Percentiles rank a stretch among this genome's conserved stretches.
These are phyloP conservation scores for Populus hybrid DNA, from an alignment of 441 rosid species.

Conservation along the genomic window DNA sequence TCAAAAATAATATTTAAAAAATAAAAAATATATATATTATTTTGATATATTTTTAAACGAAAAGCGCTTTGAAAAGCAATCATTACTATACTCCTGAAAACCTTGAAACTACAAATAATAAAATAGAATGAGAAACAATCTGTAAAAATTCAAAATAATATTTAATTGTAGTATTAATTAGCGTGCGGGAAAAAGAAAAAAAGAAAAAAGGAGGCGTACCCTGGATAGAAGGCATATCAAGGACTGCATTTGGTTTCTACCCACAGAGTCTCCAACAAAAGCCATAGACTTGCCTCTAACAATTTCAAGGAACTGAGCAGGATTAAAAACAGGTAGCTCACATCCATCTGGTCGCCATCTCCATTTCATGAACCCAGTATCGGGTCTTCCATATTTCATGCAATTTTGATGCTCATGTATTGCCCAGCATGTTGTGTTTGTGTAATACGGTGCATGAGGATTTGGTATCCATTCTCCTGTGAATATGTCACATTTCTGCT, in stretches of 20 bases:
- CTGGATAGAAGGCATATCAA: constrained; percentile 75
- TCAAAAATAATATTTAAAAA: too few species aligned
- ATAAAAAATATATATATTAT: too few species aligned
- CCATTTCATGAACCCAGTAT: constrained; percentile 71
- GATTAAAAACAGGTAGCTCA: constrained; percentile 65
- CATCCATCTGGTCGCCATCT: constrained; percentile 80
- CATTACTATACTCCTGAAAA: too few species aligned
- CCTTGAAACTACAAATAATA: too few species aligned
- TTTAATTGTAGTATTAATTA: too few species aligned
- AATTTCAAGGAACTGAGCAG: constrained; percentile 52
- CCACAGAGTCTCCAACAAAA: constrained; percentile 89
- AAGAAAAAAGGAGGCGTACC: constrained; percentile 30
- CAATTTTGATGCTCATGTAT: constrained; percentile 90
- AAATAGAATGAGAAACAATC: too few species aligned
- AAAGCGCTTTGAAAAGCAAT: too few species aligned
- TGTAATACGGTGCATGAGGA: constrained; percentile 62
- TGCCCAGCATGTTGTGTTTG: constrained; percentile 69
- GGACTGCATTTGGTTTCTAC: constrained; percentile 90
- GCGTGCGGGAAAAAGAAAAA: background rate
- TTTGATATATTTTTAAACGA: too few species aligned
- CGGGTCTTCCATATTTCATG: constrained; percentile 76
- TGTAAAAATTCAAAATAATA: background rate
- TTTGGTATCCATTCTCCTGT: constrained; percentile 67
- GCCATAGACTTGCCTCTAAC: constrained; percentile 64
- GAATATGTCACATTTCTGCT: constrained; percentile 53